Conservation (phyloP, 75 land plant species). For the Cryptomeria japonica region DNA sequence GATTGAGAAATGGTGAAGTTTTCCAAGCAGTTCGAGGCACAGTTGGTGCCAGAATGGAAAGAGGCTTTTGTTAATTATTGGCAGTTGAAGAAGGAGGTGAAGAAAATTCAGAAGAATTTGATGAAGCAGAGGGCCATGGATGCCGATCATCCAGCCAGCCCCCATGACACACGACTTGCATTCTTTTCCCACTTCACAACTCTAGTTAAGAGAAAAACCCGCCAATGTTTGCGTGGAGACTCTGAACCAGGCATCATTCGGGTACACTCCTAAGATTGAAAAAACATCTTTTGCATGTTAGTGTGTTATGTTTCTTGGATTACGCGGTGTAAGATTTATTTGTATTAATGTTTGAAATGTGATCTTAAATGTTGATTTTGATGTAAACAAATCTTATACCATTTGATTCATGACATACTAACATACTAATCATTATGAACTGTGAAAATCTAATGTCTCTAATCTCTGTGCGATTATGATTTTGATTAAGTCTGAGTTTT, state of each 20-base stretch:
- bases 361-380: too few relatives aligned
- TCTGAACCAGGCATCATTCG: neutral
- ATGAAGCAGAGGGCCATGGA: neutral
- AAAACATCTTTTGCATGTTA: neutral
- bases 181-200: neutral
- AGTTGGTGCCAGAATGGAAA: constrained; percentile 98
- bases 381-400: too few relatives aligned
- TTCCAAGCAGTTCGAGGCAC: constrained; percentile 87
- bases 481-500: too few relatives aligned
- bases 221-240: neutral
- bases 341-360: too few relatives aligned
- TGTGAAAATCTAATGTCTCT: too few relatives aligned
- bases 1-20: constrained; percentile 78
- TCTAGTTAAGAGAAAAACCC: neutral
- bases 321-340: too few relatives aligned
- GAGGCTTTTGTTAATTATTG: constrained; percentile 88
- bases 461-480: too few relatives aligned
- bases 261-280: neutral
- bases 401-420: too few relatives aligned
- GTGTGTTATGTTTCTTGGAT: too few relatives aligned
- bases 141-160: neutral
- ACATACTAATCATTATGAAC: too few relatives aligned
- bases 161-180: neutral
- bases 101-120: constrained; percentile 36
- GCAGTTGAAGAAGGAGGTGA: constrained; percentile 81